A percentile compares a stretch with the other conserved stretches of the same genome.
These are phyloP conservation scores for Fagopyrum esculentum DNA, from an alignment of 148 eudicot genomes.

Conservation along the genomic window DNA sequence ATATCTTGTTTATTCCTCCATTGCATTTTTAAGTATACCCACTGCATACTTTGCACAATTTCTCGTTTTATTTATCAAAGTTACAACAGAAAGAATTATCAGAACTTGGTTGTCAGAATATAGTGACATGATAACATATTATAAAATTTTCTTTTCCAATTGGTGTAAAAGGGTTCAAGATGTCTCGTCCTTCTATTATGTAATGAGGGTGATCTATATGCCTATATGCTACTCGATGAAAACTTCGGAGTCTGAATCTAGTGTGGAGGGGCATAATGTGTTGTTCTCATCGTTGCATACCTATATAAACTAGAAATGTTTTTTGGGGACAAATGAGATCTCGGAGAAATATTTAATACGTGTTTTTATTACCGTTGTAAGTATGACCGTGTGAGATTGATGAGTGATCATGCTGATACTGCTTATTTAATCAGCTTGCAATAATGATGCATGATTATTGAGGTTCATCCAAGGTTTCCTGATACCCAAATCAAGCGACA, in stretches of 20 bases:
- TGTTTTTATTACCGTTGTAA: background rate
- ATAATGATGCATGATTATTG: constrained; percentile 5
- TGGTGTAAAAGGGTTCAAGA: background rate
- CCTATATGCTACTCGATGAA: constrained; percentile 13
- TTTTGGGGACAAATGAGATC: background rate
- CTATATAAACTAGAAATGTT: background rate
- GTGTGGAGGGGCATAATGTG: constrained; percentile 23
- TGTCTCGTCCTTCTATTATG: background rate
- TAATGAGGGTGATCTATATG: background rate
- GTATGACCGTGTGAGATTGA: background rate
- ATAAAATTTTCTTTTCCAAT: background rate
- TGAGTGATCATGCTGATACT: constrained; percentile 4
- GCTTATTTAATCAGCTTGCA: constrained; percentile 8
- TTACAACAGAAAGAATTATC: background rate
- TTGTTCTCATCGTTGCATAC: constrained; percentile 10
- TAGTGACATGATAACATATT: background rate
- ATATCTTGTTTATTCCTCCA: background rate
- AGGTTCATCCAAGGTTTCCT: constrained; percentile 3
- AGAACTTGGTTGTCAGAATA: background rate
- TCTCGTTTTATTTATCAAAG: background rate
- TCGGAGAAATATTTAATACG: background rate
- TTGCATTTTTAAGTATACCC: background rate
- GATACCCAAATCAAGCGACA: constrained; percentile 8
- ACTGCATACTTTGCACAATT: background rate
- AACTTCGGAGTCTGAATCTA: constrained; percentile 26